phyloP scores from a whole-genome alignment of 441 rosid genomes.

The Erodium texanum region DNA sequence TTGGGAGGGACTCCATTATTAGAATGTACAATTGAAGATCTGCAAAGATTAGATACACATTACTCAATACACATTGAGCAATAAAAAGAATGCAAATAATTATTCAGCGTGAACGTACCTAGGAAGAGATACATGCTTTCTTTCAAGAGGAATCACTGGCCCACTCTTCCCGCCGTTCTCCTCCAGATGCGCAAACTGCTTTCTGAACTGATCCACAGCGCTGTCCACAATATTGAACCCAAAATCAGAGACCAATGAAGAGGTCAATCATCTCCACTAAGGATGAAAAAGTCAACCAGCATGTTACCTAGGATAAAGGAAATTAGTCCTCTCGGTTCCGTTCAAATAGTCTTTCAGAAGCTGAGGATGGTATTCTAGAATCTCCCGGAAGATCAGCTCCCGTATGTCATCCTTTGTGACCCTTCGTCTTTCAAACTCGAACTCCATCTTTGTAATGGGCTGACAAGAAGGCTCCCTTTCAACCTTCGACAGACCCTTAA shows the following conservation, averaged over 20 bases:
- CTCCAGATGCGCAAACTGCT: conserved; percentile 83
- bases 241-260: conserved; percentile 5
- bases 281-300: neutral
- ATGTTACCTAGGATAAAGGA: conserved; percentile 74
- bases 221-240: conserved; percentile 36
- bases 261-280: neutral
- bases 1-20: conserved; percentile 18
- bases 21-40: no score
- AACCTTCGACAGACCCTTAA: conserved; percentile 70
- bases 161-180: conserved; percentile 69
- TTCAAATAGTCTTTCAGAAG: conserved; percentile 69
- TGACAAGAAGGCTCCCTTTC: conserved; percentile 93
- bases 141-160: conserved; percentile 60
- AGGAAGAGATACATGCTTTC: conserved; percentile 87
- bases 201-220: conserved; percentile 83
- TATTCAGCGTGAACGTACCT: conserved; percentile 32
- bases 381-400: conserved; percentile 79
- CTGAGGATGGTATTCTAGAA: conserved; percentile 89
- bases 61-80: no score
- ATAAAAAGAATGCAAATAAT: no score
- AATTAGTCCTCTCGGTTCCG: conserved; percentile 78
- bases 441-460: conserved; percentile 86
- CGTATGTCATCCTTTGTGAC: conserved; percentile 84
- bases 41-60: no score
- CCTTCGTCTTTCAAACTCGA: conserved; percentile 89